These are phyloP conservation scores for Chrysoporthe cubensis DNA, from an alignment of 2,329 filamentous ascomycete species.

Conservation along the genomic window DNA sequence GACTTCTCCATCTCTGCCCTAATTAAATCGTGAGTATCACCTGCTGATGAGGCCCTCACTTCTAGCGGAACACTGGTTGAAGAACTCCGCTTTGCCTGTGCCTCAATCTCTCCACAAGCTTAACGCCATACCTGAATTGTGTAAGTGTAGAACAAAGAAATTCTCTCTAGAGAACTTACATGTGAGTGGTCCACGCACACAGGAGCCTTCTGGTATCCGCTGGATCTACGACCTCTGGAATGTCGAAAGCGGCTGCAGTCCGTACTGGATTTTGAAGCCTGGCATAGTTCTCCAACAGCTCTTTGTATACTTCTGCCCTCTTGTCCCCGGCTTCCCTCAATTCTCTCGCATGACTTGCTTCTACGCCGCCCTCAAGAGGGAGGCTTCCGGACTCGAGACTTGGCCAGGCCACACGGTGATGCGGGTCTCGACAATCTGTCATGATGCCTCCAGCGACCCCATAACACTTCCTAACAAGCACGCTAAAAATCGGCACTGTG, in stretches of 20 bases:
- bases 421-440: conserved; percentile 64
- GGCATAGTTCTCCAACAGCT: conserved; percentile 63
- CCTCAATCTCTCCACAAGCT: conserved; percentile 19
- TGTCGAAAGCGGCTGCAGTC: conserved; percentile 65
- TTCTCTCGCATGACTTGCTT: conserved; percentile 65
- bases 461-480: conserved; percentile 64
- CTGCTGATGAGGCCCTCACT: neutral
- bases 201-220: conserved; percentile 59
- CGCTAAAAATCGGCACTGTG: conserved; percentile 64
- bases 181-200: conserved; percentile 58
- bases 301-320: conserved; percentile 55
- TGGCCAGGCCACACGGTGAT: conserved; percentile 66
- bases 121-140: conserved; percentile 17
- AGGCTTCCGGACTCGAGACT: conserved; percentile 65
- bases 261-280: conserved; percentile 67
- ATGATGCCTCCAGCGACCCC: conserved; percentile 69
- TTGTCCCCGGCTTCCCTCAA: conserved; percentile 57
- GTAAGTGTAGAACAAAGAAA: neutral
- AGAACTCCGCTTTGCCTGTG: conserved; percentile 18
- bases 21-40: neutral
- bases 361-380: conserved; percentile 66
- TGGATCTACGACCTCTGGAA: conserved; percentile 69
- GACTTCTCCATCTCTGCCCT: neutral
- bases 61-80: conserved; percentile 15
- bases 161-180: conserved; percentile 39